Evolutionary conservation across 257 asterid species (phyloP), one percentile per base, ranked within the genome.

Genomic region (Prunella vulgaris): DNA sequence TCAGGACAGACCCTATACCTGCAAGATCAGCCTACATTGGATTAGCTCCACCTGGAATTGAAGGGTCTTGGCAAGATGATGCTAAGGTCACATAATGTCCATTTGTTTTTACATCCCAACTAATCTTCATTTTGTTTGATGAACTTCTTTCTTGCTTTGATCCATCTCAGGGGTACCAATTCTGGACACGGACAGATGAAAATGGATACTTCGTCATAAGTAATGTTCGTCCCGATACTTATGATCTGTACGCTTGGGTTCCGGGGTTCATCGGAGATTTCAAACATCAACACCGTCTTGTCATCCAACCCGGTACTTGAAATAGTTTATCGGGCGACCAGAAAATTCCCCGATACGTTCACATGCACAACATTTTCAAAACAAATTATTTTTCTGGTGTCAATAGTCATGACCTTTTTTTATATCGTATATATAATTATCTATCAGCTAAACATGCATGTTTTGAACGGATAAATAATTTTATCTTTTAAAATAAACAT

Each of bases 21-120:
- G 92, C 92, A 22, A 82, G 60, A 68, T 75, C 74, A 40, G 91
- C 96, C 3, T 73, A 79, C 70, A 79, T 92, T 1, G 97, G 92
- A 21, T 73, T 92, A 70, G 96, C 97, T 13, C 68, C 81, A 0
- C 90, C 84, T 0, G 96, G 97, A 61, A 66, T 56, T 15, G 70
- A 40, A 0, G 97, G 97, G 60, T 88, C 95, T 5, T 92, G 98
- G 97, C 96, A 88, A 77, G 71, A 32, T 18, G 87, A 85, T 3
- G 71, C 70, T 59, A 84, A 92, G 96, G 97, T 71, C 18, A n/a
- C 20, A 44, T 14, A 33, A 3, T 20, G 58, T 20, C 28, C 2
- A 3, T 32, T 37, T 30, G 28, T n/a, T 51, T 10, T 14, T 37
- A 13, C 14, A 9, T 13, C 5, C 33, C 2, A 1, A 17, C 18